Percentiles rank a stretch among this genome's conserved stretches.
These are phyloP conservation scores for Blastocystis sp. DNA, from an alignment of 352 stramenopile species.

Conservation along the genomic window DNA sequence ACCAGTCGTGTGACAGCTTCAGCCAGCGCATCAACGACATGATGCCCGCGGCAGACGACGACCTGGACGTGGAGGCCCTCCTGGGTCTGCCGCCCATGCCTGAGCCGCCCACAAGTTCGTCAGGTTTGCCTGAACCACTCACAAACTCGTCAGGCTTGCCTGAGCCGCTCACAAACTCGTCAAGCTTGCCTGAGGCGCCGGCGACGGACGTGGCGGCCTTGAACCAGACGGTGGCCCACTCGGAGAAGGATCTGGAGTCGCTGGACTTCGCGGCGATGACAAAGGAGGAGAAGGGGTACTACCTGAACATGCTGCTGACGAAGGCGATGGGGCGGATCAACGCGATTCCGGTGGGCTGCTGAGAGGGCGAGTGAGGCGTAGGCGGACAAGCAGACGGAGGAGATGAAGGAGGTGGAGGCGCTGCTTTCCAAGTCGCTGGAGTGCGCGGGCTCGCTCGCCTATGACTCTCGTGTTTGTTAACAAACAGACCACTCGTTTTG, in stretches of 20 bases:
- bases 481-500: conserved; percentile 21
- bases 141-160: too few relatives aligned
- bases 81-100: not conserved
- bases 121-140: too few relatives aligned
- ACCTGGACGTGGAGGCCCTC: not conserved
- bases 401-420: not conserved
- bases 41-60: not conserved
- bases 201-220: too few relatives aligned
- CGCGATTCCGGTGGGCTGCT: not conserved
- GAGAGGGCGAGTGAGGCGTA: not conserved
- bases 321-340: not conserved
- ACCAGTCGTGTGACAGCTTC: too few relatives aligned
- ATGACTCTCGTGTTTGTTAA: not conserved
- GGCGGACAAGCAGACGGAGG: not conserved
- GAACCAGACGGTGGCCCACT: too few relatives aligned
- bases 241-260: not conserved
- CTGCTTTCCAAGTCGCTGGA: not conserved
- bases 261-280: not conserved
- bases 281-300: not conserved
- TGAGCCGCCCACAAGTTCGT: too few relatives aligned
- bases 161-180: too few relatives aligned
- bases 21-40: too few relatives aligned
- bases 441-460: not conserved
- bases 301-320: not conserved
- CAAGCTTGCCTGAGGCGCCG: too few relatives aligned